Evolutionary conservation across 352 stramenopile genomes (phyloP).

Genomic region (Globisporangium nagaii): DNA sequence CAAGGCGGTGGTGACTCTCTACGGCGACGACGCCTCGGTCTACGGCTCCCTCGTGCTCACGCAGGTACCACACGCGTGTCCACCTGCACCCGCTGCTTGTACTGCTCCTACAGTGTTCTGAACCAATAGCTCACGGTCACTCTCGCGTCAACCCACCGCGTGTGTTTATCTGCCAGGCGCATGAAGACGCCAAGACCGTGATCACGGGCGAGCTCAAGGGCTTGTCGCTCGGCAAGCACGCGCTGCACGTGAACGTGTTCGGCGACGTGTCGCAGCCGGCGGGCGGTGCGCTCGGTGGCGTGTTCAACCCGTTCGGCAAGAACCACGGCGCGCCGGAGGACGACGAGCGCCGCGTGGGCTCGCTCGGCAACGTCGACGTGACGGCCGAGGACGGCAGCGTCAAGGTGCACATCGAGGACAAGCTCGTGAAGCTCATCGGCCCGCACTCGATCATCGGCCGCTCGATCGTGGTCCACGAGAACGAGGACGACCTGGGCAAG

Average conservation of each 20-base stretch:
- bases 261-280: constrained; percentile 89
- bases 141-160: neutral
- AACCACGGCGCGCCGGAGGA: constrained; percentile 95
- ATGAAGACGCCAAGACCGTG: constrained; percentile 85
- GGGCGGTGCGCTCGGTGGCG: constrained; percentile 74
- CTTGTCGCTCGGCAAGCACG: constrained; percentile 89
- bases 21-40: constrained; percentile 74
- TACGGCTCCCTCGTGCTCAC: constrained; percentile 80
- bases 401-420: constrained; percentile 93
- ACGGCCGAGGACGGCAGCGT: constrained; percentile 77
- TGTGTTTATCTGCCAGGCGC: constrained; percentile 24
- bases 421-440: constrained; percentile 96
- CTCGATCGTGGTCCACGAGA: constrained; percentile 92
- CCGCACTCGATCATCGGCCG: constrained; percentile 97
- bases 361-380: constrained; percentile 90
- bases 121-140: neutral
- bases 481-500: constrained; percentile 95
- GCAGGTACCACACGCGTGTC: constrained; percentile 28
- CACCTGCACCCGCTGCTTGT: neutral
- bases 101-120: too few species aligned
- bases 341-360: constrained; percentile 94
- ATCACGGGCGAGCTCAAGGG: constrained; percentile 82
- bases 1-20: constrained; percentile 85
- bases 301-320: constrained; percentile 99
- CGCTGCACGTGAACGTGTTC: constrained; percentile 94